Base-by-base conservation (phyloP, 768 basidiomycete species). In the Paxillus rubicundulus region DNA sequence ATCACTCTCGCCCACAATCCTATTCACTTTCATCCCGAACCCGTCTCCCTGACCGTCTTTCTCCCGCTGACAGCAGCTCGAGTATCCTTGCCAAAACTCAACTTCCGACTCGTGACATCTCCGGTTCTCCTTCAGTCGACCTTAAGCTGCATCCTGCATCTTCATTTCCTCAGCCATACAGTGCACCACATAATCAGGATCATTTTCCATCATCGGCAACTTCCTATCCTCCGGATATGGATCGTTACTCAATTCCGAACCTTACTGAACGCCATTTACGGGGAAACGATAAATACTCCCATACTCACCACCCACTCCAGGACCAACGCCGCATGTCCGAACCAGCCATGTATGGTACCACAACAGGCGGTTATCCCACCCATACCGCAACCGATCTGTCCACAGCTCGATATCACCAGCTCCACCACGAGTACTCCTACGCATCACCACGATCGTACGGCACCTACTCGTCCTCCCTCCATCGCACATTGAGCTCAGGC, bases 281-380 rank as follows among this genome's bases (percentile, higher is more conserved):
- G 64, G 62, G 61, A 53, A 66, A 50, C 54, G 69, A 68, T 66
- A 68, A 65, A 64, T 60, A 70, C 63, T 55, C 66, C 58, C 67
- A 64, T 60, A 68, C 61, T 67, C 68, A 60, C 62, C 56, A 60
- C 61, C 58, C 72, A 52, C 64, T 74, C 56, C 68, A 78, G 52
- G 82, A 84, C 71, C 81, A 82, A 48, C 75, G 84, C 63, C 81
- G 85, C 67, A 83, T 85, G 81, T 86, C 85, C 62, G 84, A 86
- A 65, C 83, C 85, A 43, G 70, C 80, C 49, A 71, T 79, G 55
- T 74, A 78, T 54, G 61, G 73, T 59, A 74, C 72, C 65, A 56
- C 75, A 48, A 74, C 80, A 62, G 57, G 72, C 38, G 56, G 69
- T 47, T 62, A 72, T 40, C 49, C 72, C 50, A 49, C 69, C 37